phyloP scores from a whole-genome alignment of 306 rosid genomes.

The Gleditsia sinensis region DNA sequence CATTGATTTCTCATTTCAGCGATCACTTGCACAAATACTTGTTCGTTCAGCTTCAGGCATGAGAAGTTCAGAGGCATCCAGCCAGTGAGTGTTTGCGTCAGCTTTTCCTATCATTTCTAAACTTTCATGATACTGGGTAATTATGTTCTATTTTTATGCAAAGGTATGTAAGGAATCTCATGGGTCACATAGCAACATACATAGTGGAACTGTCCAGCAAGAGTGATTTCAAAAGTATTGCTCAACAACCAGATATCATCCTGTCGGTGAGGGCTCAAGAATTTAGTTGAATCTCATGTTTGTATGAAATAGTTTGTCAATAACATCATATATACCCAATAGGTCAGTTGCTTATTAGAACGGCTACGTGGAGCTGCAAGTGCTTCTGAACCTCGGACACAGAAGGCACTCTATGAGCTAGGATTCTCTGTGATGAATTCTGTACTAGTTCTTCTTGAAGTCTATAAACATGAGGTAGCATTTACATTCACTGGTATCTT shows the following conservation, averaged over 20 bases:
- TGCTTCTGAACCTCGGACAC: constrained; percentile 92
- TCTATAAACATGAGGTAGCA: constrained; percentile 88
- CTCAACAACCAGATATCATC: constrained; percentile 86
- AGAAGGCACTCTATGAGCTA: constrained; percentile 82
- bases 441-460: constrained; percentile 72
- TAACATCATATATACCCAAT: constrained; percentile 43
- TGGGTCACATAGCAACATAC: constrained; percentile 73
- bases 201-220: constrained; percentile 72
- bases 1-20: constrained; percentile 50
- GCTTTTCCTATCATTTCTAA: constrained; percentile 2
- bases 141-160: constrained; percentile 26
- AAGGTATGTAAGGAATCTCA: constrained; percentile 82
- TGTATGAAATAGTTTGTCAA: constrained; percentile 27
- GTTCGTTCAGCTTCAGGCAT: constrained; percentile 88
- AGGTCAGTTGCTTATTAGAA: constrained; percentile 96
- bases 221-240: constrained; percentile 66
- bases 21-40: constrained; percentile 90
- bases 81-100: constrained; percentile 63
- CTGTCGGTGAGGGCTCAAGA: constrained; percentile 56
- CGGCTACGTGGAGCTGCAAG: constrained; percentile 91
- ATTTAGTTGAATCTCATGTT: constrained; percentile 19
- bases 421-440: constrained; percentile 87
- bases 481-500: constrained; percentile 24
- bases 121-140: constrained; percentile 13
- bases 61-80: constrained; percentile 66